A percentile compares a stretch with the other conserved stretches of the same genome.
Conservation (phyloP, 345 rosid genomes). For the Laguncularia racemosa region DNA sequence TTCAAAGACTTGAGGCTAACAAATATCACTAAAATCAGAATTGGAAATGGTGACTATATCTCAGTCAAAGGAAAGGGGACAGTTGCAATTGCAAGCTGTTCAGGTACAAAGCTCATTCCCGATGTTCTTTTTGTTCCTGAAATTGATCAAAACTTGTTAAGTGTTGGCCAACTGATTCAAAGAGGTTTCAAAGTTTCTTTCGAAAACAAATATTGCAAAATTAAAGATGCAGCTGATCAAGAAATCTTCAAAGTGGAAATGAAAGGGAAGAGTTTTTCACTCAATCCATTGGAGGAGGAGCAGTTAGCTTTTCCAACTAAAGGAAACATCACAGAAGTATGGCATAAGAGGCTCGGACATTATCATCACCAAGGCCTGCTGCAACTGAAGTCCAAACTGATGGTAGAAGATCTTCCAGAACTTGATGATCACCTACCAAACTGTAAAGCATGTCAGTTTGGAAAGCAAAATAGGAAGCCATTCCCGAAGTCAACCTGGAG, state of each 20-base stretch:
- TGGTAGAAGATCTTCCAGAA: too few relatives aligned
- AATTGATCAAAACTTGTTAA: conserved; percentile 10
- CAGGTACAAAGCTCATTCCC: background rate
- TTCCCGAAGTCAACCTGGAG: too few relatives aligned
- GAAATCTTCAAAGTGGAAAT: conserved; percentile 1
- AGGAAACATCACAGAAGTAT: background rate
- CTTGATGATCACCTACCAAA: rapidly evolving
- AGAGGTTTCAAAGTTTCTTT: conserved; percentile 3
- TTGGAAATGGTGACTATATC: background rate
- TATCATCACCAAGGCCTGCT: background rate
- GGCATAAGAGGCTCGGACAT: conserved; percentile 1
- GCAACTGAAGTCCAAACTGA: too few relatives aligned
- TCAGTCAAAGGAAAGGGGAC: background rate
- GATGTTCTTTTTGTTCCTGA: conserved; percentile 9
- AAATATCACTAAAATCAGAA: background rate
- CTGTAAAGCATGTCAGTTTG: too few relatives aligned
- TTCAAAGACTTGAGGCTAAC: background rate
- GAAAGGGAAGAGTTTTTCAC: conserved; percentile 3
- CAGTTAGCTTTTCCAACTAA: background rate
- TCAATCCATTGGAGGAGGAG: conserved; percentile 1
- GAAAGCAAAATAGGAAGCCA: too few relatives aligned
- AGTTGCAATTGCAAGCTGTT: background rate
- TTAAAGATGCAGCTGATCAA: background rate
- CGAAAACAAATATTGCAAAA: background rate
- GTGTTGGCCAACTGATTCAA: conserved; percentile 6